Evolutionary conservation across 352 stramenopile genomes (phyloP).

Genomic region (Elongisporangium prolatum): DNA sequence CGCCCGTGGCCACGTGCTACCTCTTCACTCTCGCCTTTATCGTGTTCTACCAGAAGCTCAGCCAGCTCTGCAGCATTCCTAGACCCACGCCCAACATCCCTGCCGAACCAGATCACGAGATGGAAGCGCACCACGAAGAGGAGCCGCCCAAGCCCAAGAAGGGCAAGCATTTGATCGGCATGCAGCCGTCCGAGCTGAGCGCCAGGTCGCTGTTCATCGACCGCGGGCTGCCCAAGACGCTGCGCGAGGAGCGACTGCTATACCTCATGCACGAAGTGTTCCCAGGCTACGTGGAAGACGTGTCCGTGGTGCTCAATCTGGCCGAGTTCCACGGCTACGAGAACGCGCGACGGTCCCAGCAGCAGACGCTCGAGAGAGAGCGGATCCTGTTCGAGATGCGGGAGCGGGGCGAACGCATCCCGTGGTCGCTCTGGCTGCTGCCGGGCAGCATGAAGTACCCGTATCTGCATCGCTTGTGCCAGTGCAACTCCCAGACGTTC

Average conservation of each 20-base stretch:
- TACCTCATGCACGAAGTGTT: constrained; percentile 81
- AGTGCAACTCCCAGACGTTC: constrained; percentile 34
- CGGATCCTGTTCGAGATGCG: constrained; percentile 44
- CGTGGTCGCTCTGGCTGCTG: constrained; percentile 63
- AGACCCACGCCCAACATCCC: constrained; percentile 9
- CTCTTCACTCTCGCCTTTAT: constrained; percentile 72
- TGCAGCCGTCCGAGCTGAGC: constrained; percentile 74
- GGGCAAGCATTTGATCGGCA: constrained; percentile 64
- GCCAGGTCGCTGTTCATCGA: constrained; percentile 77
- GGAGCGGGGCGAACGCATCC: constrained; percentile 30
- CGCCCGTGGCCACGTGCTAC: constrained; percentile 69
- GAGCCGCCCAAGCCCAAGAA: constrained; percentile 1
- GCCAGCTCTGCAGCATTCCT: constrained; percentile 55
- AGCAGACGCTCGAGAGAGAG: constrained; percentile 53
- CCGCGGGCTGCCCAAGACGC: constrained; percentile 62
- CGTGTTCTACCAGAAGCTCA: constrained; percentile 68
- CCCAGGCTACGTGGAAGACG: constrained; percentile 73
- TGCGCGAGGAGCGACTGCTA: constrained; percentile 71
- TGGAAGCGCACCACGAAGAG: neutral
- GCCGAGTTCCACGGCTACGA: constrained; percentile 66
- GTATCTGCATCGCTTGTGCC: constrained; percentile 49
- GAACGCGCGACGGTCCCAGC: constrained; percentile 35
- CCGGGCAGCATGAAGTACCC: constrained; percentile 71
- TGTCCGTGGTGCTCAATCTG: constrained; percentile 80
- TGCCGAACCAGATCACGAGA: constrained; percentile 2